Evolutionary conservation across 495 filamentous ascomycete genomes (phyloP).

Genomic region (Venustampulla echinocandica): DNA sequence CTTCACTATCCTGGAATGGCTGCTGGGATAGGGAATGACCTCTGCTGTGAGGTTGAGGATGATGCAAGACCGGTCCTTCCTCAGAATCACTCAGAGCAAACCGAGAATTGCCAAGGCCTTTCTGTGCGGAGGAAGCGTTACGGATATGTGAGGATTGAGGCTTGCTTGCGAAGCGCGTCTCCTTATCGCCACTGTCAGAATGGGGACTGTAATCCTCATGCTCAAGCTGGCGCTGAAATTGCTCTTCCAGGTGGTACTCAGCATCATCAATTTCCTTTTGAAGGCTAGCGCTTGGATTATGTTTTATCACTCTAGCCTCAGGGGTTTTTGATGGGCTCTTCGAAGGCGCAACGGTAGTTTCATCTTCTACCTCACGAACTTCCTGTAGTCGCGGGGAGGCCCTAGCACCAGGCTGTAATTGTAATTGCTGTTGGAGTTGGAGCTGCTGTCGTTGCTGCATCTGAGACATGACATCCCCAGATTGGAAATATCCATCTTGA

Average conservation of each 20-base stretch:
- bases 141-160: constrained; percentile 24
- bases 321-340: constrained; percentile 41
- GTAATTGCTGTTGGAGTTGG: constrained; percentile 43
- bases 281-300: constrained; percentile 31
- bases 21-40: constrained; percentile 48
- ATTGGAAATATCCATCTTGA: constrained; percentile 33
- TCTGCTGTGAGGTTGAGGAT: constrained; percentile 53
- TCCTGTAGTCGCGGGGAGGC: constrained; percentile 49
- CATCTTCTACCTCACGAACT: constrained; percentile 45
- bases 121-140: constrained; percentile 32
- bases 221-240: constrained; percentile 61
- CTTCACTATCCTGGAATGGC: constrained; percentile 33
- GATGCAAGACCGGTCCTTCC: constrained; percentile 43
- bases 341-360: constrained; percentile 36
- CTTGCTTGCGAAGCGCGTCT: constrained; percentile 17
- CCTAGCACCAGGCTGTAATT: constrained; percentile 39
- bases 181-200: constrained; percentile 29
- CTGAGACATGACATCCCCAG: constrained; percentile 23
- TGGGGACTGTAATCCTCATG: constrained; percentile 55
- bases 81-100: constrained; percentile 35
- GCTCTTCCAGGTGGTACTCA: constrained; percentile 74
- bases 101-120: constrained; percentile 23
- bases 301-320: constrained; percentile 28
- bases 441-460: constrained; percentile 51
- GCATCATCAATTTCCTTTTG: constrained; percentile 79